phyloP scores from a whole-genome alignment of 805 yeast genomes.

The Saitoella complicata region DNA sequence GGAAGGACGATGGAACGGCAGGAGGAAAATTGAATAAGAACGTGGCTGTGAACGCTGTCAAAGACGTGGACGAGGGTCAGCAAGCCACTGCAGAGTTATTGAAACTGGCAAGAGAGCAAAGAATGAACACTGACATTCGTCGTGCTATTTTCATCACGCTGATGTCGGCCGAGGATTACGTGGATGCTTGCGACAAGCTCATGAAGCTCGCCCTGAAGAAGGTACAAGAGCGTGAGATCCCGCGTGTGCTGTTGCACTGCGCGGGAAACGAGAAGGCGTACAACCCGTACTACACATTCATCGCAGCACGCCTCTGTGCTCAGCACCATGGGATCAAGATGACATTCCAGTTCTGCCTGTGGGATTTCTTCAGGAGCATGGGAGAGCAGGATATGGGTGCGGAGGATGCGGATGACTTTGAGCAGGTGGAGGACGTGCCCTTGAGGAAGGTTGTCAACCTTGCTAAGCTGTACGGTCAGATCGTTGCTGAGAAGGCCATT shows the following conservation, averaged over 20 bases:
- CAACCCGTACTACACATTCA: constrained; percentile 77
- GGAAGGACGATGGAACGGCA: constrained; percentile 35
- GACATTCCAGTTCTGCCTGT: constrained; percentile 72
- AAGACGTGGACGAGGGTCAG: constrained; percentile 47
- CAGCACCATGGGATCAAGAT: constrained; percentile 54
- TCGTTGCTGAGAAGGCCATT: constrained; percentile 58
- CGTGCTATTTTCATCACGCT: constrained; percentile 85
- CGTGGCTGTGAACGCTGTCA: constrained; percentile 31
- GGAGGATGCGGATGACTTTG: constrained; percentile 17
- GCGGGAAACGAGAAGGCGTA: constrained; percentile 64
- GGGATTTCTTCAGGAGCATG: constrained; percentile 68
- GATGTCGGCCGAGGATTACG: constrained; percentile 86
- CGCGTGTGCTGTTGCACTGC: constrained; percentile 73
- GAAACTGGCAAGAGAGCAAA: constrained; percentile 64
- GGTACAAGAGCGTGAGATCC: constrained; percentile 73
- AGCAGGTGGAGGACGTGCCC: constrained; percentile 33
- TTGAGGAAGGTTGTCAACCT: constrained; percentile 47
- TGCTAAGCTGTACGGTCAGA: constrained; percentile 65
- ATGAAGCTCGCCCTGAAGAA: constrained; percentile 66
- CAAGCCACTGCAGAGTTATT: constrained; percentile 42
- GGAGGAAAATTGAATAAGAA: constrained; percentile 15
- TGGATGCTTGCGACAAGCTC: constrained; percentile 70
- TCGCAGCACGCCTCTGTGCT: constrained; percentile 63
- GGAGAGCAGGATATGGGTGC: constrained; percentile 38
- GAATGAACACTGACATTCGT: constrained; percentile 93